Evolutionary conservation across 1,284 basidiomycete genomes (phyloP).

Genomic region (Phaffia rhodozyma): DNA sequence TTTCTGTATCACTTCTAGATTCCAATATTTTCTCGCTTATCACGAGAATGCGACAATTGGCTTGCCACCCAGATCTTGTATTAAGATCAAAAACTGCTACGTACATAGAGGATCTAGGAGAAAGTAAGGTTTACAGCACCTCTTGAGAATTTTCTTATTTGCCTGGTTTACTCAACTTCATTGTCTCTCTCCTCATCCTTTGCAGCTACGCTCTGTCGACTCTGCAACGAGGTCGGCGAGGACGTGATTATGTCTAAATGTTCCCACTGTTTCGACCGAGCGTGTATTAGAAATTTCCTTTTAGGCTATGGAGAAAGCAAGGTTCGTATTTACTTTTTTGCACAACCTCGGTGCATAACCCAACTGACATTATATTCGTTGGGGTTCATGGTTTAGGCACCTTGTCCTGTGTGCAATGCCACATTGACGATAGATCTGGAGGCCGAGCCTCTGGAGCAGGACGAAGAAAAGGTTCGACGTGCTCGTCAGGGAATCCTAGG

Average conservation of each 20-base stretch:
- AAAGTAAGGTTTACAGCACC: slow-evolving; percentile 26
- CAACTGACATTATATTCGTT: not conserved
- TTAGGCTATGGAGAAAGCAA: slow-evolving; percentile 57
- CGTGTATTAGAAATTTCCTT: slow-evolving; percentile 91
- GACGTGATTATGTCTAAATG: slow-evolving; percentile 92
- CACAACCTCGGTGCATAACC: not conserved
- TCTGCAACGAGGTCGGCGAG: slow-evolving; percentile 93
- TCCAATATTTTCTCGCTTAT: slow-evolving; percentile 73
- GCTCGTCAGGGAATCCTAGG: slow-evolving; percentile 85
- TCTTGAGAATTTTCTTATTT: not conserved
- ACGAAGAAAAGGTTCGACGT: slow-evolving; percentile 46
- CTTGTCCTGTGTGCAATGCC: slow-evolving; percentile 90
- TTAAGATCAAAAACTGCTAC: slow-evolving; percentile 61
- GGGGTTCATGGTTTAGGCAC: slow-evolving; percentile 46
- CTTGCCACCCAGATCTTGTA: slow-evolving; percentile 82
- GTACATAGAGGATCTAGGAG: slow-evolving; percentile 48
- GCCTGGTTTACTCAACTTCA: slow-evolving; percentile 39
- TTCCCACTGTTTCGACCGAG: slow-evolving; percentile 55
- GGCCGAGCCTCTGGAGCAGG: slow-evolving; percentile 75
- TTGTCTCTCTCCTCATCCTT: slow-evolving; percentile 8
- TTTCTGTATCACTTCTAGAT: slow-evolving; percentile 40
- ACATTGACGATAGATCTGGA: slow-evolving; percentile 90
- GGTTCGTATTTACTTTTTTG: slow-evolving; percentile 38
- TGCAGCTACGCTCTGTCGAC: slow-evolving; percentile 58
- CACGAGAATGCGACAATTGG: slow-evolving; percentile 75